A percentile compares a stretch with the other conserved stretches of the same genome.
phyloP scores from a whole-genome alignment of 345 rosid species.

The Gynandropsis gynandra region DNA sequence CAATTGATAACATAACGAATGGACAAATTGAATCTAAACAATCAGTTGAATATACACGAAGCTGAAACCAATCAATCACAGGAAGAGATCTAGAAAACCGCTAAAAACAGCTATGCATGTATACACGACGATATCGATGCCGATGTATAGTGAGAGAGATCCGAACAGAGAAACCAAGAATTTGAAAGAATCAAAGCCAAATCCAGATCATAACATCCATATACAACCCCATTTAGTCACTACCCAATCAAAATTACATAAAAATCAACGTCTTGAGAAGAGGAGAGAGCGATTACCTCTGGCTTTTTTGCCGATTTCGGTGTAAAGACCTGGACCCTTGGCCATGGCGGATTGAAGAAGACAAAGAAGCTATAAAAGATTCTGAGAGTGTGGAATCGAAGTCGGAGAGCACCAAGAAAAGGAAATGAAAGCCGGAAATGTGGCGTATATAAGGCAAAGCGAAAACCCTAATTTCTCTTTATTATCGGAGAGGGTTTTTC shows the following conservation, averaged over 20 bases:
- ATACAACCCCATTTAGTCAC: neutral
- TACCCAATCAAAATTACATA: conserved; percentile 1
- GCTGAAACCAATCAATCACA: too few relatives aligned
- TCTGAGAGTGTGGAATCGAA: neutral
- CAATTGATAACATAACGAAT: too few relatives aligned
- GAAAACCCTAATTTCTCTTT: conserved; percentile 22
- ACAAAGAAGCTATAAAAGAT: neutral
- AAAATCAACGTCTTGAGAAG: neutral
- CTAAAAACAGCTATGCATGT: neutral
- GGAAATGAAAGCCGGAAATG: neutral
- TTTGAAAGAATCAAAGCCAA: neutral
- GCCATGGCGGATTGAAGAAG: conserved; percentile 37
- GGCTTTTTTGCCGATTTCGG: conserved; percentile 88
- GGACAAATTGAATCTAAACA: too few relatives aligned
- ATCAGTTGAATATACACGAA: too few relatives aligned
- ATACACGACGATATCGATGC: neutral
- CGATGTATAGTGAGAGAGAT: neutral
- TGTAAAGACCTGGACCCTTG: conserved; percentile 90
- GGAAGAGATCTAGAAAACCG: neutral
- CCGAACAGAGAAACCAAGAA: neutral
- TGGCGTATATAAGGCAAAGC: neutral
- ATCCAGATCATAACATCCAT: neutral
- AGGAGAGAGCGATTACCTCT: conserved; percentile 40
- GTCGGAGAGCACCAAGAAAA: neutral
- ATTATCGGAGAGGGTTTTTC: neutral